Base-by-base conservation (phyloP, 176 grass and related monocot genomes). In the Avena sativa region DNA sequence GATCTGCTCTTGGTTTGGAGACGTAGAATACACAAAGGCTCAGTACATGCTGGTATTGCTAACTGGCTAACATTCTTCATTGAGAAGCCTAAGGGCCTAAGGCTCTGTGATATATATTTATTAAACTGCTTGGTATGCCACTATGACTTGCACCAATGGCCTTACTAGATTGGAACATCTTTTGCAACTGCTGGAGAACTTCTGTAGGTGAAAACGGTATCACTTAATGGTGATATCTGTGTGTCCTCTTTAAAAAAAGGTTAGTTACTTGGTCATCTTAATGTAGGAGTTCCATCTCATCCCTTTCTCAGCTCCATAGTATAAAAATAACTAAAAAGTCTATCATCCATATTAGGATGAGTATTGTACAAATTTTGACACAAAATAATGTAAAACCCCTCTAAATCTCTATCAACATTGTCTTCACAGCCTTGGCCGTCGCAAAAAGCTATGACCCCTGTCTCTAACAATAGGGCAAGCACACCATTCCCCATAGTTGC, bases 41-140 rank as follows among this genome's bases (percentile, higher is more conserved):
- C 40, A 51, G 40, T 49, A 51, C 79, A 57, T 83, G 50, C 23
- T 88, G 71, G 38, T 88, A 48, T 82, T 43, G 40, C 20, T 30
- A 53, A 57, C 21, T 88, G 12, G 19, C 56, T 83, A 25, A 34
- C 14, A 55, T 82, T 66, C 10, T 82, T 25, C 48, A 43, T 47
- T 79, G 23, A 32, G 11, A 58, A 71, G 23, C 21, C 9, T 70
- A 64, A 64, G n/a, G n/a, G 20, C 61, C 61, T 26, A 43, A 60
- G 76, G 23, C 12, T 47, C 15, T 43, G 0, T 59, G 8, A 15
- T 26, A 34, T 32, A 43, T 2, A 2, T 23, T 71, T 71, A 11
- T 69, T 4, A 10, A 79, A 86, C 65, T 79, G 50, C 21, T 79
- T 79, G 9, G 32, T 49, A 9, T 79, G 21, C 21, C 21, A 71